phyloP scores from a whole-genome alignment of 2,329 filamentous ascomycete genomes.

The Trichoderma simmonsii region DNA sequence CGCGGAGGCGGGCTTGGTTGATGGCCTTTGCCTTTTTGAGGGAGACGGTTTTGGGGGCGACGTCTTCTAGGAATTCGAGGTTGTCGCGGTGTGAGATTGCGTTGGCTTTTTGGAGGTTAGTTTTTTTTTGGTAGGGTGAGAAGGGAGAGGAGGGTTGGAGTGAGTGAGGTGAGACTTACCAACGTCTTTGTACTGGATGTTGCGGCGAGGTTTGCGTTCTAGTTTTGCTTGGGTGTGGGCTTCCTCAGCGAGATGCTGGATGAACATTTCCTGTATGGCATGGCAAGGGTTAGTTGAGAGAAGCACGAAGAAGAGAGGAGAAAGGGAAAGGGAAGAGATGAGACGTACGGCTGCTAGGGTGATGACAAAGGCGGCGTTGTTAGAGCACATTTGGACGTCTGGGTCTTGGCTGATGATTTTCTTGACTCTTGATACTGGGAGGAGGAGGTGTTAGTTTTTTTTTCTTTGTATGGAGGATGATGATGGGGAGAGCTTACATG shows the following conservation, averaged over 20 bases:
- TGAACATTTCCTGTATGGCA: constrained; percentile 75
- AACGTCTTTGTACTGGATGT: constrained; percentile 94
- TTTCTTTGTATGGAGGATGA: not conserved
- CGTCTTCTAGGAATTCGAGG: constrained; percentile 89
- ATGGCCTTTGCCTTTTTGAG: constrained; percentile 75
- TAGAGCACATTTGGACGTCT: constrained; percentile 82
- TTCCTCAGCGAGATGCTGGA: constrained; percentile 84
- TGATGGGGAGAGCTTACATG: constrained; percentile 57
- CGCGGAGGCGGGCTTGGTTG: constrained; percentile 44
- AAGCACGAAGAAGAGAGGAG: not conserved
- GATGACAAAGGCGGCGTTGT: constrained; percentile 91
- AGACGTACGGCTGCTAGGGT: constrained; percentile 74
- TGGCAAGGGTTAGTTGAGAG: constrained; percentile 5
- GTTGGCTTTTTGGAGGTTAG: constrained; percentile 54
- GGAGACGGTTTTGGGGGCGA: constrained; percentile 81
- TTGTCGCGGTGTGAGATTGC: constrained; percentile 87
- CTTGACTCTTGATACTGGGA: constrained; percentile 83
- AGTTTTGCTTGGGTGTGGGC: constrained; percentile 84
- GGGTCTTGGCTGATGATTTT: constrained; percentile 90
- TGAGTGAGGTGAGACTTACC: constrained; percentile 47
- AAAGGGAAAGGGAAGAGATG: not conserved
- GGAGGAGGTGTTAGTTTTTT: constrained; percentile 6
- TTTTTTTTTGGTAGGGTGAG: not conserved
- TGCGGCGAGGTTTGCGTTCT: constrained; percentile 86
- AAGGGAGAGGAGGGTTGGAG: too few species aligned